These are phyloP conservation scores for Oryza meridionalis DNA, from an alignment of 176 grass and related monocot species.

Conservation along the genomic window DNA sequence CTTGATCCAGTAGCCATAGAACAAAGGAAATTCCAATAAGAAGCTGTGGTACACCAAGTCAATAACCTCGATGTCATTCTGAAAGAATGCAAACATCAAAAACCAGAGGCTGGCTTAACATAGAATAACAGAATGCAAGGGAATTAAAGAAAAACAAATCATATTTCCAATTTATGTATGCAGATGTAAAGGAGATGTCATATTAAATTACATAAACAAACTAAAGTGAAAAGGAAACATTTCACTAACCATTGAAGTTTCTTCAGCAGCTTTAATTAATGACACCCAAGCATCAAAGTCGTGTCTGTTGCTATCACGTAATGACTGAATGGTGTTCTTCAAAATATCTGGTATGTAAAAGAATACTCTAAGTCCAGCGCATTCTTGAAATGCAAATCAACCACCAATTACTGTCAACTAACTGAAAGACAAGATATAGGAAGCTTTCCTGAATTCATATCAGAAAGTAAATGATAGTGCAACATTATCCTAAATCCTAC, in stretches of 20 bases:
- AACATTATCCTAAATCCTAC: background rate
- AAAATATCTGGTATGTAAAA: conserved; percentile 54
- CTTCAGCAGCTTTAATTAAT: conserved; percentile 57
- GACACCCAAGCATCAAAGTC: conserved; percentile 76
- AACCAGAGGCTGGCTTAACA: conserved; percentile 34
- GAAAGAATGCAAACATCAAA: conserved; percentile 47
- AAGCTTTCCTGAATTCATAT: background rate
- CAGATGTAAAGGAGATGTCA: conserved; percentile 1
- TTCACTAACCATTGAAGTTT: conserved; percentile 61
- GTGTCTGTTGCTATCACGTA: conserved; percentile 24
- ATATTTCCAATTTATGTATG: conserved; percentile 21
- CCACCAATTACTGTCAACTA: conserved; percentile 11
- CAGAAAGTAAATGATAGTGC: background rate
- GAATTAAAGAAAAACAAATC: conserved; percentile 24
- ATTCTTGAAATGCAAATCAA: conserved; percentile 29
- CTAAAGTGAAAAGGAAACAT: conserved; percentile 25
- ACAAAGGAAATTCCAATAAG: conserved; percentile 83
- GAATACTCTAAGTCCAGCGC: conserved; percentile 9
- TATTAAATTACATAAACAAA: conserved; percentile 33
- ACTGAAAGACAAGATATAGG: background rate
- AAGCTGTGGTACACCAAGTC: conserved; percentile 65
- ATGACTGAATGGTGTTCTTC: conserved; percentile 46
- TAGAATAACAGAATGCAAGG: conserved; percentile 12
- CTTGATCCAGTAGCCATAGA: conserved; percentile 83
- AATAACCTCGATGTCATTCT: conserved; percentile 73